Conservation (phyloP, 2,329 filamentous ascomycete species). For the Incumbomyces delicatus region DNA sequence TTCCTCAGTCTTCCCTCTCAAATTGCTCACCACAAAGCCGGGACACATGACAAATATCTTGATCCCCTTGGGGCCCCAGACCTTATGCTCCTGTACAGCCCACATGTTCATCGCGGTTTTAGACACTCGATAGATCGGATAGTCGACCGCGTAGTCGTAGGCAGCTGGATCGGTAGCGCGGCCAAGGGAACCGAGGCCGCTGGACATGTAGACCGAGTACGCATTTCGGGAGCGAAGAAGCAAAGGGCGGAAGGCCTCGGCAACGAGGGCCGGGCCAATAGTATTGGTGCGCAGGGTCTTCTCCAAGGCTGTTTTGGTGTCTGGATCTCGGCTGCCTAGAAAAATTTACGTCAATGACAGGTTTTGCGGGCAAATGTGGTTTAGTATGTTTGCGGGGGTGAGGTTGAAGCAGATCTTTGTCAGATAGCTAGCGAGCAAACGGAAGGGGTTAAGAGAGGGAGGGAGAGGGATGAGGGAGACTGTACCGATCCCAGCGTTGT, state of each 20-base stretch:
- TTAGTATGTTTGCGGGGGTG: too few relatives aligned
- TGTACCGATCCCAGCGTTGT: slow-evolving; percentile 21
- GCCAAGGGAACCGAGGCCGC: slow-evolving; percentile 18
- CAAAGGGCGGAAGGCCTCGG: slow-evolving; percentile 22
- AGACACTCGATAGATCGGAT: slow-evolving; percentile 22
- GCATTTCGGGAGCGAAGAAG: slow-evolving; percentile 21
- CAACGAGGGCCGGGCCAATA: slow-evolving; percentile 29
- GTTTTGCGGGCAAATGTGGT: too few relatives aligned
- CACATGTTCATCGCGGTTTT: slow-evolving; percentile 39
- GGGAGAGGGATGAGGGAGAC: too few relatives aligned
- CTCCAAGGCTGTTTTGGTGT: slow-evolving; percentile 25
- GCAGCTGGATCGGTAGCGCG: slow-evolving; percentile 22
- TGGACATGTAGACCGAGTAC: slow-evolving; percentile 30
- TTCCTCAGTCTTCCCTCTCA: slow-evolving; percentile 27
- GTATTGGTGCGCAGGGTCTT: slow-evolving; percentile 42
- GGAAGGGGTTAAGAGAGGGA: too few relatives aligned
- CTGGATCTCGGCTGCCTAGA: slow-evolving; percentile 12
- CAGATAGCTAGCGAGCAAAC: too few relatives aligned
- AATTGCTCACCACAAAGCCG: slow-evolving; percentile 37
- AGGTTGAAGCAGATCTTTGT: too few relatives aligned
- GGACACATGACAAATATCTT: slow-evolving; percentile 41
- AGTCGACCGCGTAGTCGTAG: slow-evolving; percentile 5
- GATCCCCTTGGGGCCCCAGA: slow-evolving; percentile 32
- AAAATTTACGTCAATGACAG: too few relatives aligned
- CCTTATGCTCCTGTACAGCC: slow-evolving; percentile 38